Evolutionary conservation across 1,284 basidiomycete genomes (phyloP).

Genomic region (Fomes fomentarius): DNA sequence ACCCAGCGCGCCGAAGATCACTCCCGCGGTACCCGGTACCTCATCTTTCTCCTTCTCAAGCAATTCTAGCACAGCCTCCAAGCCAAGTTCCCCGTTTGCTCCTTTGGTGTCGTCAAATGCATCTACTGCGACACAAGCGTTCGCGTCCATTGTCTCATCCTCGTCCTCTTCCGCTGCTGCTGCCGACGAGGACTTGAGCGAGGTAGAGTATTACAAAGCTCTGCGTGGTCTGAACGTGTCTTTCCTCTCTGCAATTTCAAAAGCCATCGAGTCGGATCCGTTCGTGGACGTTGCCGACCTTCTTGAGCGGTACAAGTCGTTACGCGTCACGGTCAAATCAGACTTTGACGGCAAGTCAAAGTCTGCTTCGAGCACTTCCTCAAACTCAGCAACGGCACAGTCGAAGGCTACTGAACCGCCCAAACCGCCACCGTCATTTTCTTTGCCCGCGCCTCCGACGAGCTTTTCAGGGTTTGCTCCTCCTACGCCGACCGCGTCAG

Average conservation of each 20-base stretch:
- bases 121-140: constrained; percentile 40
- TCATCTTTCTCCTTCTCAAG: constrained; percentile 33
- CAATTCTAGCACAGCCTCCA: constrained; percentile 6
- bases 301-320: constrained; percentile 65
- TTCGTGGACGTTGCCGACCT: constrained; percentile 72
- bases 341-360: constrained; percentile 51
- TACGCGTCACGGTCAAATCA: constrained; percentile 60
- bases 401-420: constrained; percentile 6
- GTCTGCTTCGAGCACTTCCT: constrained; percentile 12
- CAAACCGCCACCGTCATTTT: constrained; percentile 12
- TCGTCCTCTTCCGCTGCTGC: constrained; percentile 21
- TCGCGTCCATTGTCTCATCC: constrained; percentile 36
- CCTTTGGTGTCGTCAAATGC: constrained; percentile 32
- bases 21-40: constrained; percentile 18
- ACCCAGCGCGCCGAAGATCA: constrained; percentile 9
- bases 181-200: constrained; percentile 38
- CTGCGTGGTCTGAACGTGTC: constrained; percentile 84
- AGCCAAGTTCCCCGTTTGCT: constrained; percentile 13
- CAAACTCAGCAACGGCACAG: background rate
- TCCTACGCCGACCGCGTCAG: background rate
- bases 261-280: constrained; percentile 71
- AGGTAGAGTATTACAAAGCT: constrained; percentile 67
- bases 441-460: constrained; percentile 47
- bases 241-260: constrained; percentile 63
- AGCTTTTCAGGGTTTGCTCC: constrained; percentile 35